These are phyloP conservation scores for Lanmaoa pseudosensibilis DNA, from an alignment of 768 basidiomycete species.

Conservation along the genomic window DNA sequence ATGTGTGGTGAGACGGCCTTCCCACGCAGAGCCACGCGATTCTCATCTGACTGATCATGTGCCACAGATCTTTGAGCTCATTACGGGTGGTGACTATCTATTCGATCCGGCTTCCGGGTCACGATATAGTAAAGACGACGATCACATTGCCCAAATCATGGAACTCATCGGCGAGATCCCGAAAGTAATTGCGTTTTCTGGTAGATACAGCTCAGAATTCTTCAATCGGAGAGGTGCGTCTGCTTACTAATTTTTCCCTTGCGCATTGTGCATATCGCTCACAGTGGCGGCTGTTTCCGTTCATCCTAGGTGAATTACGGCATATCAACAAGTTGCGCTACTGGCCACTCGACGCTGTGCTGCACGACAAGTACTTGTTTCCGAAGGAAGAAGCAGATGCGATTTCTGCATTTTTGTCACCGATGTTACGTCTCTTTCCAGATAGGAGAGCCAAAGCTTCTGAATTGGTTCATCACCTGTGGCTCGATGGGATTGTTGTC, in stretches of 20 bases:
- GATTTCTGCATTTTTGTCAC: constrained; percentile 77
- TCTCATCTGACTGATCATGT: neutral
- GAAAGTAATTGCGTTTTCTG: constrained; percentile 76
- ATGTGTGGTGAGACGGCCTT: constrained; percentile 67
- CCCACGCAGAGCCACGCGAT: neutral
- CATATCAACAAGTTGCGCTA: constrained; percentile 93
- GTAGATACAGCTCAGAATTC: constrained; percentile 92
- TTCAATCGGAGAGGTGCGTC: constrained; percentile 90
- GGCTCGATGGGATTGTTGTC: constrained; percentile 83
- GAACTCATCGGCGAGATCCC: constrained; percentile 93
- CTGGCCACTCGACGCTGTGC: constrained; percentile 80
- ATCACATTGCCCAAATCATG: constrained; percentile 97
- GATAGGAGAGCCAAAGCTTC: constrained; percentile 85
- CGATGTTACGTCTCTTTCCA: constrained; percentile 88
- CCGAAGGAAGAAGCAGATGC: constrained; percentile 77
- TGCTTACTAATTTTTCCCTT: neutral
- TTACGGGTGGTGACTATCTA: constrained; percentile 96
- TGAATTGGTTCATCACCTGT: constrained; percentile 84
- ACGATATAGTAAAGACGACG: constrained; percentile 94
- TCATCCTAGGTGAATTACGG: constrained; percentile 68
- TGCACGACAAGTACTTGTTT: constrained; percentile 96
- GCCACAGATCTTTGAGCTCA: constrained; percentile 84
- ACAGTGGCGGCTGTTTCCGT: neutral
- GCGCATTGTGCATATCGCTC: constrained; percentile 4
- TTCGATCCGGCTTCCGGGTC: constrained; percentile 96